Evolutionary conservation across 2,329 filamentous ascomycete species (phyloP).

Genomic region (Calcarisporium arbuscula): DNA sequence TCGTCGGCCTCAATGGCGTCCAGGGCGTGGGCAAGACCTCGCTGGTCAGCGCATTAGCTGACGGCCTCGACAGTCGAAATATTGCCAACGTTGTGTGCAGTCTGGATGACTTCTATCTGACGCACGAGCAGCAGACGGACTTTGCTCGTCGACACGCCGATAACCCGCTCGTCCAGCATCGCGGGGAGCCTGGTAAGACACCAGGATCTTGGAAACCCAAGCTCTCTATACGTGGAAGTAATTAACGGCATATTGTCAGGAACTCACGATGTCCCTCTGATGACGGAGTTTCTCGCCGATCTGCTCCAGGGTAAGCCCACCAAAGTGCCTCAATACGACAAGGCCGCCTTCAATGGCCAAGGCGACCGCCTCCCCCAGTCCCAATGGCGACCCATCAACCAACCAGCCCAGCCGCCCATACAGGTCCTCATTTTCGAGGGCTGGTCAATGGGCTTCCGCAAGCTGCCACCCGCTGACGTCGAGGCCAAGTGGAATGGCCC

Average conservation of each 20-base stretch:
- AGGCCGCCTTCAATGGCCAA: slow-evolving; percentile 66
- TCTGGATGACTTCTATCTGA: slow-evolving; percentile 86
- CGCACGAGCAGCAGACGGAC: slow-evolving; percentile 58
- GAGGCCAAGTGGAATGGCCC: slow-evolving; percentile 45
- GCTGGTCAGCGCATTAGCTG: slow-evolving; percentile 62
- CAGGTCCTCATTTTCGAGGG: slow-evolving; percentile 77
- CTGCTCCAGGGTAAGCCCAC: slow-evolving; percentile 48
- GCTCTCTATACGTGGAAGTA: not conserved
- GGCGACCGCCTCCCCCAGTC: slow-evolving; percentile 64
- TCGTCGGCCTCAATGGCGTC: slow-evolving; percentile 84
- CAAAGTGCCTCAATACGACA: slow-evolving; percentile 72
- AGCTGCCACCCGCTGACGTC: slow-evolving; percentile 46
- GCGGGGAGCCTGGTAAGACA: slow-evolving; percentile 67
- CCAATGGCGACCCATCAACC: slow-evolving; percentile 56
- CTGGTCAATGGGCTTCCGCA: slow-evolving; percentile 82
- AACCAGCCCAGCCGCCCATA: slow-evolving; percentile 39
- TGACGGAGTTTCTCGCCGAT: slow-evolving; percentile 52
- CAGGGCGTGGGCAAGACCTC: slow-evolving; percentile 93
- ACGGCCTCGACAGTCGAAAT: slow-evolving; percentile 50
- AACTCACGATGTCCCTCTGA: slow-evolving; percentile 69
- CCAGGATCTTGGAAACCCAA: not conserved
- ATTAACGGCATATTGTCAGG: slow-evolving; percentile 14
- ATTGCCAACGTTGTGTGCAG: slow-evolving; percentile 67
- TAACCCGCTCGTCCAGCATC: slow-evolving; percentile 73
- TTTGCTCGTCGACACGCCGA: slow-evolving; percentile 59